Base-by-base conservation (phyloP, 2,329 filamentous ascomycete genomes). In the Neonectria neomacrospora region DNA sequence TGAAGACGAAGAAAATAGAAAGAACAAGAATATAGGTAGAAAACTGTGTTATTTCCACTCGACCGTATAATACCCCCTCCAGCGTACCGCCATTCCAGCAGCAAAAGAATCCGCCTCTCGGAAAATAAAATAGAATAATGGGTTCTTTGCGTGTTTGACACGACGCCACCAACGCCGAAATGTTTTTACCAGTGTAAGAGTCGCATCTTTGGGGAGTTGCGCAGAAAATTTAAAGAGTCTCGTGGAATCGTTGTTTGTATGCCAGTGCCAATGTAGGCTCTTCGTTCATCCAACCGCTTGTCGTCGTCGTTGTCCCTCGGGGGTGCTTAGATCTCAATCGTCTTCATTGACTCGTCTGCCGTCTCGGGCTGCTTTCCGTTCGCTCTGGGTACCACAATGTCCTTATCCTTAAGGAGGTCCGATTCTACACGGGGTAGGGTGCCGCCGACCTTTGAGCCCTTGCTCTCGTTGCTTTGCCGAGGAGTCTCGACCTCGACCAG, bases 401-500 rank as follows among this genome's bases (percentile, higher is more conserved):
- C 80, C 63, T 80, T 80, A 53, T 76, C 70, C 50, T 80, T 78
- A 55, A 77, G 71, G n/a, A 78, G 68, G 50, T 78, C 74, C 44
- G 78, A 74, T 58, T 78, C 77, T 37, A 74, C 71, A 26, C 72
- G 72, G 4, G 78, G 71, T 28, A 81, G 67, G 4, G 76, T 76
- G 75, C 70, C 22, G 75, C 70, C 20, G 75, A 74, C 63, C 74
- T 77, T 65, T 68, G 70, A 61, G 48, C 71, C 74, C 32, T 80
- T 79, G 67, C 45, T 58, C n/a, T 83, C 82, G 18, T 80, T 78
- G 68, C 80, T 85, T 18, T 77, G 77, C n/a, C 81, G 77, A 2
- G 84, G 85, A 3, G 83, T 85, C 45, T 87, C 85, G 3, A 87
- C 82, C 72, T 88, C 85, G 41, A 88, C 84, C 16, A 88, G 80